A percentile compares a stretch with the other conserved stretches of the same genome.
Evolutionary conservation across 1,284 basidiomycete species (phyloP).

Genomic region (Cryptococcus sp.): DNA sequence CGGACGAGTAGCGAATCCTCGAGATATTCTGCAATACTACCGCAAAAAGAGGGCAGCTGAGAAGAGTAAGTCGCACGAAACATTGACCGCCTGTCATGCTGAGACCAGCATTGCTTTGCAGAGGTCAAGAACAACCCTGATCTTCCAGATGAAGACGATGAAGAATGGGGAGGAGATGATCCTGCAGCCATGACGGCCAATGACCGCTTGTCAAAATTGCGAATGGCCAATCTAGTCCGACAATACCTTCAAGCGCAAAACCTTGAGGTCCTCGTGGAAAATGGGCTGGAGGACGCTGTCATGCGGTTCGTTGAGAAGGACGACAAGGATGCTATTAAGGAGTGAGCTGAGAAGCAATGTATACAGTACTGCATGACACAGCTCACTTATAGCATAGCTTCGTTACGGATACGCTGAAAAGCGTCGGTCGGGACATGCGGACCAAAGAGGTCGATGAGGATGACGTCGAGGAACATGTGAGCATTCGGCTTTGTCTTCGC

Average conservation of each 20-base stretch:
- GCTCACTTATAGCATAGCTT: constrained; percentile 59
- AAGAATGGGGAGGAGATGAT: constrained; percentile 67
- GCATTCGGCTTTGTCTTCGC: constrained; percentile 2
- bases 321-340: constrained; percentile 83
- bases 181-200: constrained; percentile 51
- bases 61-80: constrained; percentile 32
- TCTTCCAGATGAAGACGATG: constrained; percentile 61
- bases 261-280: constrained; percentile 79
- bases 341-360: constrained; percentile 57
- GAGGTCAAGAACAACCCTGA: constrained; percentile 45
- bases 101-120: constrained; percentile 16
- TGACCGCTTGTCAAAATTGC: constrained; percentile 51
- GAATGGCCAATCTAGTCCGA: constrained; percentile 66
- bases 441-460: constrained; percentile 66
- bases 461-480: constrained; percentile 69
- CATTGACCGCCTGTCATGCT: not conserved
- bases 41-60: constrained; percentile 68
- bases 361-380: not conserved
- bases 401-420: constrained; percentile 64
- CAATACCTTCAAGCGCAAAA: constrained; percentile 88
- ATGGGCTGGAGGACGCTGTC: constrained; percentile 85
- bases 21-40: constrained; percentile 88
- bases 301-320: constrained; percentile 94
- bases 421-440: constrained; percentile 54
- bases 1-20: constrained; percentile 88